phyloP scores from a whole-genome alignment of 345 rosid species.

The Citrus unshiu region DNA sequence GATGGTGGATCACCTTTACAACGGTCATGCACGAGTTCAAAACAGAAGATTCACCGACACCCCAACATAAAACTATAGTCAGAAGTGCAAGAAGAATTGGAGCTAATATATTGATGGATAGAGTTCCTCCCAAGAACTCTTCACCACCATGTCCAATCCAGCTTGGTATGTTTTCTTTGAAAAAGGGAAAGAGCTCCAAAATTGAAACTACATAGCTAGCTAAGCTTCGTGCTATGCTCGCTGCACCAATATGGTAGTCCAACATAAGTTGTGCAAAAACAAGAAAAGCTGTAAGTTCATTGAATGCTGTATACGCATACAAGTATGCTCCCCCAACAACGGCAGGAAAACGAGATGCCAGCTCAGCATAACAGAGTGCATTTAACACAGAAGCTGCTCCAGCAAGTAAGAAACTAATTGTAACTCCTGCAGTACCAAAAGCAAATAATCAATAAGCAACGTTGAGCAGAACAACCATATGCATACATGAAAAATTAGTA shows the following conservation, averaged over 20 bases:
- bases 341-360: constrained; percentile 88
- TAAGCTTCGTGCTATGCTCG: constrained; percentile 92
- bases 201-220: constrained; percentile 72
- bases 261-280: constrained; percentile 89
- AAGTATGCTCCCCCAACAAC: constrained; percentile 96
- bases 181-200: constrained; percentile 66
- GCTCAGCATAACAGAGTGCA: constrained; percentile 94
- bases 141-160: constrained; percentile 86
- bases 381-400: constrained; percentile 86
- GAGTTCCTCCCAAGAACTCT: constrained; percentile 72
- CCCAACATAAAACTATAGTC: constrained; percentile 70
- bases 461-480: not conserved
- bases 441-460: not conserved
- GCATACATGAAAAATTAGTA: too few species aligned
- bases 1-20: constrained; percentile 47
- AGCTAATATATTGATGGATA: constrained; percentile 79
- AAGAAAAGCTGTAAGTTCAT: constrained; percentile 88
- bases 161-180: constrained; percentile 57
- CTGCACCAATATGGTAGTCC: constrained; percentile 96
- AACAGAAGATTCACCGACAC: constrained; percentile 78
- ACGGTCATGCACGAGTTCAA: constrained; percentile 79
- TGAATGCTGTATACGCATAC: constrained; percentile 81
- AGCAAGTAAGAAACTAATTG: constrained; percentile 80
- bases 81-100: constrained; percentile 67
- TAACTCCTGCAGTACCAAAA: constrained; percentile 58